These are phyloP conservation scores for Phaeoacremonium minimum DNA, from an alignment of 2,329 filamentous ascomycete species.

Conservation along the genomic window DNA sequence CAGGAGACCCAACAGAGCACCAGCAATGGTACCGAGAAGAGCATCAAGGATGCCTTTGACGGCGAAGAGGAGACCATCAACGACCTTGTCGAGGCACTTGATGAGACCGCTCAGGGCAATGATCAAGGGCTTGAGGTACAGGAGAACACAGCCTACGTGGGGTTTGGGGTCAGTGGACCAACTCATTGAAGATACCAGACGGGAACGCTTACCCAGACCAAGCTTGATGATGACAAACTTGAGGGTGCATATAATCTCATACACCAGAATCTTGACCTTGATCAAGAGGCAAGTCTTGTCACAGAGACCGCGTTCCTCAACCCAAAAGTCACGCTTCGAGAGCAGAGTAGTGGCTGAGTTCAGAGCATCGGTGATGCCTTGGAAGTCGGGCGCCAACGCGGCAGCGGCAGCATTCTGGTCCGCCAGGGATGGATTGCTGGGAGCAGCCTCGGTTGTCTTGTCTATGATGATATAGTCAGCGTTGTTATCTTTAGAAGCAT, in stretches of 20 bases:
- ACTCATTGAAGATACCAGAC: constrained; percentile 1
- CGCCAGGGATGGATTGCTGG: constrained; percentile 13
- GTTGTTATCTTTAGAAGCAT: too few relatives aligned
- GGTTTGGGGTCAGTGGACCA: too few relatives aligned
- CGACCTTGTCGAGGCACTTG: constrained; percentile 16
- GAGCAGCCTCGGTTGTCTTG: constrained; percentile 13
- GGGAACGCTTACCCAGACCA: constrained; percentile 16
- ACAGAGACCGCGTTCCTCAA: too few relatives aligned
- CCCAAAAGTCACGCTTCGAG: constrained; percentile 12
- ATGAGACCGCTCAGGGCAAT: constrained; percentile 16
- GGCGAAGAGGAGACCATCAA: constrained; percentile 15
- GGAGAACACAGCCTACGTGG: constrained; percentile 11
- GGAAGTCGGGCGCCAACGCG: constrained; percentile 15
- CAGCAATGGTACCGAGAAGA: constrained; percentile 14
- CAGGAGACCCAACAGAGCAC: constrained; percentile 11
- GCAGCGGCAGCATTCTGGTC: constrained; percentile 14
- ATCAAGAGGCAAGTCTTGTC: constrained; percentile 12
- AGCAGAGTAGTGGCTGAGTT: constrained; percentile 13
- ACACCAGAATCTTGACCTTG: constrained; percentile 16
- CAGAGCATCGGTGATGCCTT: constrained; percentile 18
- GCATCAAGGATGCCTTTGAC: constrained; percentile 15
- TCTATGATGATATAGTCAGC: too few relatives aligned
- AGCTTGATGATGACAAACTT: constrained; percentile 19
- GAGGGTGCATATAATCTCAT: constrained; percentile 18
- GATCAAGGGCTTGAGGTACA: constrained; percentile 15